Base-by-base conservation (phyloP, 139 green algal genomes). In the Chara braunii region DNA sequence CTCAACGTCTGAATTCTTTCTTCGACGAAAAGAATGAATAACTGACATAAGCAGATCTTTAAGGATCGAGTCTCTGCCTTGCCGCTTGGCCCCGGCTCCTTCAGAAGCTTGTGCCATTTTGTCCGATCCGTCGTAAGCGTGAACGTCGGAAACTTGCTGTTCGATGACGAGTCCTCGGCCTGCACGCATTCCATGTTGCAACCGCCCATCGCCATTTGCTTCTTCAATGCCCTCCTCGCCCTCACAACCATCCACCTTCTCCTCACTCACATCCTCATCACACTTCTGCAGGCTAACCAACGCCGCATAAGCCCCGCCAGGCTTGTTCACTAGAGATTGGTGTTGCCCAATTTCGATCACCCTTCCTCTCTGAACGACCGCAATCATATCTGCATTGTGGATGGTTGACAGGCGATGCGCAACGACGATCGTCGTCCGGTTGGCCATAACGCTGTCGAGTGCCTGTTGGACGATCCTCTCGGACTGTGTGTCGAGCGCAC, bases 401-500 rank as follows among this genome's bases (percentile, higher is more conserved):
- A 79, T 32, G 9, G 71, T 79, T 54, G 55, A 60, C 0, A 79
- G 71, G 29, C 71, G 52, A 44, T 79, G 71, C 2, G 71, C 71
- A 0, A 79, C 43, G 37, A 79, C 40, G n/a, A 79, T 14, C n/a
- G 71, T 79, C 18, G 71, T 79, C 28, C 68, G 43, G 5, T 43
- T 44, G n/a, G 6, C 32, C 65, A 74, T 74, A 35, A 70, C 24
- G 18, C 23, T 11, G 2, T 74, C 65, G 9, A 74, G 54, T 30
- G 65, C 65, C 3, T 60, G 57, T 31, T 82, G 75, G 2, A 82
- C 75, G 7, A 77, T 1, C 18, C 37, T 30, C 68, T 91, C 87
- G 32, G 64, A 84, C 54, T 87, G 75, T 0, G 81, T 85, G 75
- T 97, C 91, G 50, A 96, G 79, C 1, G 90, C 90, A 0, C 64